Evolutionary conservation across 139 green algal species (phyloP).

Genomic region (Volvox reticuliferus): DNA sequence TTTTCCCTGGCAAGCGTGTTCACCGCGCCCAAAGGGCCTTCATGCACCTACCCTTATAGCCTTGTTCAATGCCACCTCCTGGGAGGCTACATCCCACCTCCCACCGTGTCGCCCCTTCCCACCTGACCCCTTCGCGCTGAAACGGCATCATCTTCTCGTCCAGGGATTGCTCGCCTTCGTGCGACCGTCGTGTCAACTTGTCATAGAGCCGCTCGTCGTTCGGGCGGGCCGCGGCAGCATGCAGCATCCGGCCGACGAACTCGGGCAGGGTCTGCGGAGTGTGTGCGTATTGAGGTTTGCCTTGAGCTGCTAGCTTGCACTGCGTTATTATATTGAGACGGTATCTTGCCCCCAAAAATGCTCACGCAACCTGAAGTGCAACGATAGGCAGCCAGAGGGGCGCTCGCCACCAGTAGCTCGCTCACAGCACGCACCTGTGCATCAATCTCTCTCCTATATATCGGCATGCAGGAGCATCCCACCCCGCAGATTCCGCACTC

Average conservation of each 20-base stretch:
- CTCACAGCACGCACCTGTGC: no score
- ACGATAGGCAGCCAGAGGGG: no score
- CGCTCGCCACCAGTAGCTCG: no score
- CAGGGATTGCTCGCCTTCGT: constrained; percentile 36
- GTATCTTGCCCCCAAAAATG: no score
- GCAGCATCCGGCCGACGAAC: constrained; percentile 32
- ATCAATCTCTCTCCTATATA: neutral
- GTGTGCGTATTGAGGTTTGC: neutral
- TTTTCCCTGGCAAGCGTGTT: no score
- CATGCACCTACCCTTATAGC: no score
- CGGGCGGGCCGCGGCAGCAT: neutral
- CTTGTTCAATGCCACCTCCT: no score
- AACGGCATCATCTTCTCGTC: constrained; percentile 70
- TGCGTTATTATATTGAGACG: no score
- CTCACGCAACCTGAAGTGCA: no score
- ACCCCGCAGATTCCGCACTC: no score
- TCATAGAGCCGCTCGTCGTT: constrained; percentile 29
- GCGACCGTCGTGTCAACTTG: neutral
- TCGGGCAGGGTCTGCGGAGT: constrained; percentile 1
- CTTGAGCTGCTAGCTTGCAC: no score
- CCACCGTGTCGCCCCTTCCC: neutral
- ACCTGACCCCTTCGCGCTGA: constrained; percentile 81
- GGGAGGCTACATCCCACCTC: neutral
- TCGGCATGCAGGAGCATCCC: neutral
- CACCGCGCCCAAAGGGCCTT: no score